Evolutionary conservation across 202 grass and related monocot species (phyloP), one percentile per base, ranked within the genome.

Genomic region (Panicum virgatum): DNA sequence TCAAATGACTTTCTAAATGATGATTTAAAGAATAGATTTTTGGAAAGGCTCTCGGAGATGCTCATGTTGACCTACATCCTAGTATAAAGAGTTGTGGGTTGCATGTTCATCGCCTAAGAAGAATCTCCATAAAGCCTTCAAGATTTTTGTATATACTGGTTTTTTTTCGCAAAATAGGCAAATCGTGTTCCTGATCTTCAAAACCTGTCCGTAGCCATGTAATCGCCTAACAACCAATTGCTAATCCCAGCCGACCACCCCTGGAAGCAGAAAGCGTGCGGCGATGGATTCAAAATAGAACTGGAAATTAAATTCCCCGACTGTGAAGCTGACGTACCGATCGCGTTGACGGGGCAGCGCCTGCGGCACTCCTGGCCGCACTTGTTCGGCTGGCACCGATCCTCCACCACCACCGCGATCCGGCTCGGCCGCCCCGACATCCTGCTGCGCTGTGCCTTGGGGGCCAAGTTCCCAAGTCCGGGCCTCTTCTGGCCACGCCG

Each of bases 371-470:
- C 76, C 82, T 91, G 91, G 59, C 89, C 89, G 79, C 91, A 97
- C 89, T 97, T 97, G 82, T 90, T 91, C 16, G 94, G 91, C 66
- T 89, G 90, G 82, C 94, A 97, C 34, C 89, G 81, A 72, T 97
- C 94, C 56, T 89, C 83, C 75, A 77, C 77, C 69, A 97, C 94
- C 81, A 97, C 92, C 48, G 87, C 94, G 70, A 97, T 93, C 85
- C 91, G 76, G 50, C 84, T 91, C 82, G 85, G 80, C 36, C 84
- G 84, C 84, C 84, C 86, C 60, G 89, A 88, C 91, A 91, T 89
- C 62, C 36, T 18, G 9, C 54, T 46, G 43, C n/a, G n/a, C n/a
- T n/a, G n/a, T n/a, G n/a, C n/a, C n/a, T n/a, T n/a, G n/a, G n/a
- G n/a, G n/a, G n/a, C n/a, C n/a, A n/a, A n/a, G n/a, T n/a, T n/a